These are phyloP conservation scores for Suillus subluteus DNA, from an alignment of 768 basidiomycete genomes.

Conservation along the genomic window DNA sequence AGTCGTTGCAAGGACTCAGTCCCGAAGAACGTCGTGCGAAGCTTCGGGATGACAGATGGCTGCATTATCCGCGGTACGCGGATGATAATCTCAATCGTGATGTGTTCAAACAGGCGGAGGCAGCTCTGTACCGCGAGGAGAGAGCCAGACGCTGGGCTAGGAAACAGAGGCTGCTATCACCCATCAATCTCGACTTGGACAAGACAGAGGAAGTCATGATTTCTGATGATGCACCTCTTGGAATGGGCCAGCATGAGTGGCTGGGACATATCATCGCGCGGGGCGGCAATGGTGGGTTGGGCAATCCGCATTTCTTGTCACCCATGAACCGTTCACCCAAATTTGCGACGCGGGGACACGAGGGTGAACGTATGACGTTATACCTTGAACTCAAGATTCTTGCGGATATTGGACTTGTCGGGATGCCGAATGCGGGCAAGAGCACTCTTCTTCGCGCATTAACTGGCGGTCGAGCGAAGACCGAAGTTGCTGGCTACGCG, in stretches of 20 bases:
- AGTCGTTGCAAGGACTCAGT: constrained; percentile 51
- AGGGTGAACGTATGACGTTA: constrained; percentile 77
- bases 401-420: constrained; percentile 95
- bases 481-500: constrained; percentile 86
- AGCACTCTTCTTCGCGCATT: constrained; percentile 90
- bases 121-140: constrained; percentile 60
- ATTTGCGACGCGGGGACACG: constrained; percentile 78
- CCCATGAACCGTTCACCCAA: constrained; percentile 78
- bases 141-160: constrained; percentile 56
- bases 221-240: constrained; percentile 63
- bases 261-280: constrained; percentile 69
- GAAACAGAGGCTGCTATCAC: constrained; percentile 43
- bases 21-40: constrained; percentile 53
- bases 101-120: constrained; percentile 74
- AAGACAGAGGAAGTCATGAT: constrained; percentile 44
- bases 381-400: constrained; percentile 90
- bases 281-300: constrained; percentile 83
- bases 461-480: constrained; percentile 82
- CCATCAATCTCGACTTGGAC: constrained; percentile 67
- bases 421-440: constrained; percentile 94
- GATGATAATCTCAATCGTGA: constrained; percentile 67
- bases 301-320: constrained; percentile 86
- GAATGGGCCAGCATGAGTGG: constrained; percentile 53
- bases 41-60: constrained; percentile 71
- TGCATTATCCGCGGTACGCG: constrained; percentile 74